Base-by-base conservation (phyloP, 164 flowering plant genomes). In the Berberis thunbergii region DNA sequence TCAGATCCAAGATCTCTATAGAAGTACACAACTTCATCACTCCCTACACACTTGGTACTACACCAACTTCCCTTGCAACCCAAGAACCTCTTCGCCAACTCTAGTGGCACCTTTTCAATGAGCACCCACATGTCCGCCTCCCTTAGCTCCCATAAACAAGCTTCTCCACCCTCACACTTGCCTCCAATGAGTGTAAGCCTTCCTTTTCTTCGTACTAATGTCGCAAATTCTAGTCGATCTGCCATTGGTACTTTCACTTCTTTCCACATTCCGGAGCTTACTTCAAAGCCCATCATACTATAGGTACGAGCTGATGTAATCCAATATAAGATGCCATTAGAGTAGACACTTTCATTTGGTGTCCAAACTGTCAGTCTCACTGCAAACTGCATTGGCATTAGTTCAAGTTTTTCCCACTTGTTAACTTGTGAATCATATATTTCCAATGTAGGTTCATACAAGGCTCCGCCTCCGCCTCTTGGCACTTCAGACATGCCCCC, bases 351-450 rank as follows among this genome's bases (percentile, higher is more conserved):
- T 64, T 81, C 86, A 42, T 76, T 81, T 0, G 85, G 85, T 6
- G 86, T 82, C 91, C 91, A 86, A 1, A 86, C 87, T 0, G 86
- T 84, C 2, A 86, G 58, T 70, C 88, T 77, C 64, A 79, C 86
- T 2, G 88, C 82, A 10, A 79, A 77, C 57, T 81, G 84, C 39
- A 64, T 60, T 26, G 88, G 87, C 77, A 83, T 73, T 3, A 67
- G 39, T 6, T 77, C 86, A 13, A 78, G 48, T 3, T 66, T 67
- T 7, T 57, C 43, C 86, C 91, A 86, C 44, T 45, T 62, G 50
- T 70, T 72, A n/a, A 2, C 4, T 6, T 26, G 1, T 9, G 85
- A 81, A 48, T 86, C 88, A 55, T 82, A 82, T 73, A 82, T 74
- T 64, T 86, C 88, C 69, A 84, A 26, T 7, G 84, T 75, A 49